Evolutionary conservation across 768 basidiomycete genomes (phyloP), one percentile per base, ranked within the genome.

Genomic region (Amanita rubescens): DNA sequence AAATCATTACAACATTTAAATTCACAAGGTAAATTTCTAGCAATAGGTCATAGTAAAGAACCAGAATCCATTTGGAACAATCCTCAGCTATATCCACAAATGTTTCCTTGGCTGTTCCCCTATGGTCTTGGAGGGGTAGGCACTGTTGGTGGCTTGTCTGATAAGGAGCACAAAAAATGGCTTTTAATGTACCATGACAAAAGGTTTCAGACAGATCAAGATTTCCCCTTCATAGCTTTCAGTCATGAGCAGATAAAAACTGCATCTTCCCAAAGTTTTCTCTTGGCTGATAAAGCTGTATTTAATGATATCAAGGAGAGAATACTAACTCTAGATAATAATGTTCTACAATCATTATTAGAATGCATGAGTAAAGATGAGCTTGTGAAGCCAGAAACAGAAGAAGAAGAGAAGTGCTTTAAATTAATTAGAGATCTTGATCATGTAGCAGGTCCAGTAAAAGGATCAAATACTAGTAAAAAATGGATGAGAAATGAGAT

Each of bases 51-150:
- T 30, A 30, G 27, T 30, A 30, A 65, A 51, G 0, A 55, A 4
- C 59, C 65, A 17, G 58, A 69, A 37, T 65, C 65, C 8, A 64
- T 70, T 10, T 73, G 63, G 30, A 51, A 68, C 7, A 73, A 76
- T 57, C 63, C 67, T 7, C 47, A 56, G 3, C 47, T 71, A 19
- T 75, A 71, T 57, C 70, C 73, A 30, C 27, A 30, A 8, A 30
- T 30, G 27, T 30, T 70, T 62, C 71, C 71, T 0, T 72, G 69
- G 68, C 58, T 72, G 0, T 74, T 67, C 57, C 71, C 69, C 0
- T 73, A 70, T 59, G 69, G 70, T 0, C 11, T 60, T 15, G 64
- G 64, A 8, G 55, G 58, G 3, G 39, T 59, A n/a, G 60, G 57
- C 25, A 2, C 6, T 30, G 27, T 30, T 30, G 8, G 8, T 4